Percentiles rank a stretch among this genome's conserved stretches.
Conservation (phyloP, 2,329 filamentous ascomycete species). For the Colletotrichum sp. region DNA sequence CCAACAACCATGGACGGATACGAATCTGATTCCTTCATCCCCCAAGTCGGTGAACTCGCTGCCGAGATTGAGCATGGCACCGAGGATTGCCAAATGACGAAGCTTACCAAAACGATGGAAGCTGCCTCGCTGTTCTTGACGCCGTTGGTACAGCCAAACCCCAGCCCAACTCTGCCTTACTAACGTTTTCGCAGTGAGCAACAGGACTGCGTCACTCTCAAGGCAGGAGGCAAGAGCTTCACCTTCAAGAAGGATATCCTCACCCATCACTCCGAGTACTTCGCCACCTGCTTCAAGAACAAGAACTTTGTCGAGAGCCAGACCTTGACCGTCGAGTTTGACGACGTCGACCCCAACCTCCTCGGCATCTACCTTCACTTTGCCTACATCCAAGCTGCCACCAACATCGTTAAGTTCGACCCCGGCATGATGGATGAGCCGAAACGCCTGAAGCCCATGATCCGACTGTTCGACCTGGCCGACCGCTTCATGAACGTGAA, state of each 20-base stretch:
- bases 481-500: background rate
- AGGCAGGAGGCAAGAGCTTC: background rate
- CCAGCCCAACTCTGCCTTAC: fast-evolving
- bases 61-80: too few species aligned
- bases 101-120: background rate
- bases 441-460: background rate
- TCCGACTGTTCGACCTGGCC: background rate
- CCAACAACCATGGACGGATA: background rate
- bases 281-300: background rate
- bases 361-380: background rate
- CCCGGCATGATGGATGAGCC: background rate
- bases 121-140: background rate
- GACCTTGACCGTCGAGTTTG: background rate
- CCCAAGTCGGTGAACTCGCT: too few species aligned
- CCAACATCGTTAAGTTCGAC: background rate
- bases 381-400: background rate
- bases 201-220: background rate
- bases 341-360: background rate
- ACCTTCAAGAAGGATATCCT: background rate
- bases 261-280: background rate
- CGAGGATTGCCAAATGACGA: background rate
- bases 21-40: too few species aligned
- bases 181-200: background rate
- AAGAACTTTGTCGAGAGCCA: background rate
- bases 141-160: background rate